Evolutionary conservation across 768 basidiomycete genomes (phyloP).

Genomic region (Phaffia australis): DNA sequence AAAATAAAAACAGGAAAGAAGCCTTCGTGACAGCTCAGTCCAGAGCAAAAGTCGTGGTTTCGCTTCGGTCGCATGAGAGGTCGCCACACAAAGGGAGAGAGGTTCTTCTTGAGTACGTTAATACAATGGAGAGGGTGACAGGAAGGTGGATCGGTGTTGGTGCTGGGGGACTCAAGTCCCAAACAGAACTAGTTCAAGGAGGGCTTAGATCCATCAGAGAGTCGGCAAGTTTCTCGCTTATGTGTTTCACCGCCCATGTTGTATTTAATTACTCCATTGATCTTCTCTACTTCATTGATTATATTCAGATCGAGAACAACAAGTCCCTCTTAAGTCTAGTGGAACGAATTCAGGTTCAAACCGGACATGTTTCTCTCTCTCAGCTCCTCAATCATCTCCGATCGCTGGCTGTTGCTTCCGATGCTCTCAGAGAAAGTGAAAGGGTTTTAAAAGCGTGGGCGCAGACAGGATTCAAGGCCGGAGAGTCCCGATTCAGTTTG

Average conservation of each 20-base stretch:
- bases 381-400: conserved; percentile 9
- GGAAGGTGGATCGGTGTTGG: conserved; percentile 1
- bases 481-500: background rate
- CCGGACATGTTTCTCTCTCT: conserved; percentile 19
- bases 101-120: conserved; percentile 20
- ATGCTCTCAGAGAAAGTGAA: background rate
- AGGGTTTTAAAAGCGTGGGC: background rate
- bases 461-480: background rate
- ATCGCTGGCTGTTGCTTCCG: conserved; percentile 1
- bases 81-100: background rate
- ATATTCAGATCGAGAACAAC: background rate
- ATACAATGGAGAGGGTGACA: conserved; percentile 12
- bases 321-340: background rate
- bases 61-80: background rate
- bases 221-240: conserved; percentile 6
- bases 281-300: background rate
- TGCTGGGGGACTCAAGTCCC: conserved; percentile 3
- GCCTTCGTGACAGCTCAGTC: conserved; percentile 7
- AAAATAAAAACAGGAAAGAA: background rate
- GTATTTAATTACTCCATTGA: background rate
- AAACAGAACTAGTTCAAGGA: conserved; percentile 13
- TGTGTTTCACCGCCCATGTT: background rate
- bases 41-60: background rate
- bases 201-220: conserved; percentile 9
- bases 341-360: conserved; percentile 15